Evolutionary conservation across 2,329 filamentous ascomycete genomes (phyloP), one percentile per base, ranked within the genome.

Genomic region (Setomelanomma holmii): DNA sequence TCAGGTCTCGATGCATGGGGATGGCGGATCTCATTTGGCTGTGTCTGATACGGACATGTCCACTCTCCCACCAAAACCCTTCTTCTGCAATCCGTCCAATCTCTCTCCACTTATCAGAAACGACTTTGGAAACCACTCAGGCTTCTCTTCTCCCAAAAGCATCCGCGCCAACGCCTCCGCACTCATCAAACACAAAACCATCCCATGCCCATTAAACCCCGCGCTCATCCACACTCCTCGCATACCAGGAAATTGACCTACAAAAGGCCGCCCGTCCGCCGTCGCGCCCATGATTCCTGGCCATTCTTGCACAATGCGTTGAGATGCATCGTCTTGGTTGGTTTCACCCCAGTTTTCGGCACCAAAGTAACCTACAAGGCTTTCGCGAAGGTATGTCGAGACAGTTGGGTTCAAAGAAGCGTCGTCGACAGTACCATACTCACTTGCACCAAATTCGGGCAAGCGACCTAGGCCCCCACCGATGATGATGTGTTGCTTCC

Each of bases 191-290:
- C 84, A 84, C 24, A 85, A 69, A 1, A 86, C 86, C 86, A 88
- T 89, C 0, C 86, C 69, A 67, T 89, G 85, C 1, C 87, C 87
- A 57, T 87, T 86, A 57, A 89, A 89, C 5, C 84, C 80, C 3
- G 82, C 84, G 24, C 80, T 78, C 1, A 86, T 74, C 78, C 82
- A 87, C 19, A 88, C 63, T 1, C 79, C 77, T 4, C 71, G 49
- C 39, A 68, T 67, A 2, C 69, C 74, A 1, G 79, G 80, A 44
- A 79, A 76, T 12, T 65, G 58, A 0, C 76, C 76, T 0, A 78
- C 74, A 63, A 82, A 79, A 0, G 82, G 82, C n/a, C 79, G 64
- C 1, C 76, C 78, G 63, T 84, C 82, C 1, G 74, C 71, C 0
- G 79, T 81, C 33, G 77, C 78, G 3, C 81, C 82, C 76, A 83